A percentile compares a stretch with the other conserved stretches of the same genome.
These are phyloP conservation scores for Novymonas esmeraldas DNA, from an alignment of 208 protist species.

Conservation along the genomic window DNA sequence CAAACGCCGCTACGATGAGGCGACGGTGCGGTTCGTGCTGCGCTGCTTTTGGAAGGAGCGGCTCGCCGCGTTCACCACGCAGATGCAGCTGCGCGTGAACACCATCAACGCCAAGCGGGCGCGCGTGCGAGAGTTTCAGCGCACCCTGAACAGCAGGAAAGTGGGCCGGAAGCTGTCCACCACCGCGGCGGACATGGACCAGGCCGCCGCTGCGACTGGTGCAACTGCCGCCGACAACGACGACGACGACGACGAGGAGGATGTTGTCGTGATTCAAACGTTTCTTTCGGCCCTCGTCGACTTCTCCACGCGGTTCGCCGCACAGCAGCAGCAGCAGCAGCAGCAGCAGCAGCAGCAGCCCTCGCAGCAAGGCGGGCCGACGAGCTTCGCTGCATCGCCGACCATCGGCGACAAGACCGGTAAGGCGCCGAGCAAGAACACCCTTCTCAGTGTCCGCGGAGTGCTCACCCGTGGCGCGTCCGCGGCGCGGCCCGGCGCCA, in stretches of 20 bases:
- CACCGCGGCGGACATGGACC: neutral
- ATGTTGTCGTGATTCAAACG: conserved; percentile 15
- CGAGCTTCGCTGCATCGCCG: neutral
- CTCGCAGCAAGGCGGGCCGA: neutral
- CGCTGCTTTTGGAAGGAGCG: conserved; percentile 80
- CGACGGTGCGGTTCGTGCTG: conserved; percentile 69
- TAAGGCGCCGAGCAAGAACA: neutral
- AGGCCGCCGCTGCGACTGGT: neutral
- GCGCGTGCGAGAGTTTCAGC: neutral
- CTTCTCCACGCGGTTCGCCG: conserved; percentile 39
- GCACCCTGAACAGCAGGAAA: neutral
- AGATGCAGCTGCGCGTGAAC: conserved; percentile 35
- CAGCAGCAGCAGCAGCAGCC: neutral
- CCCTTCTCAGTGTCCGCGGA: conserved; percentile 23
- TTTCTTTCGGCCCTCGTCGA: conserved; percentile 63
- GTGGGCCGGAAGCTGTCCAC: neutral
- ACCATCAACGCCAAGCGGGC: neutral
- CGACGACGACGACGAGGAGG: conserved; percentile 26
- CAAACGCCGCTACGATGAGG: conserved; percentile 54
- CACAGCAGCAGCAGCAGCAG: neutral
- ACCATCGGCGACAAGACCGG: neutral
- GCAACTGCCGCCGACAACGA: neutral
- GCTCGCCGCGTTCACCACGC: conserved; percentile 47
- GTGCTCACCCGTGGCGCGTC: conserved; percentile 14
- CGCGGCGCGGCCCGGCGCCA: neutral